Evolutionary conservation across 2,329 filamentous ascomycete genomes (phyloP), one percentile per base, ranked within the genome.

Genomic region (Fusarium aywerte): DNA sequence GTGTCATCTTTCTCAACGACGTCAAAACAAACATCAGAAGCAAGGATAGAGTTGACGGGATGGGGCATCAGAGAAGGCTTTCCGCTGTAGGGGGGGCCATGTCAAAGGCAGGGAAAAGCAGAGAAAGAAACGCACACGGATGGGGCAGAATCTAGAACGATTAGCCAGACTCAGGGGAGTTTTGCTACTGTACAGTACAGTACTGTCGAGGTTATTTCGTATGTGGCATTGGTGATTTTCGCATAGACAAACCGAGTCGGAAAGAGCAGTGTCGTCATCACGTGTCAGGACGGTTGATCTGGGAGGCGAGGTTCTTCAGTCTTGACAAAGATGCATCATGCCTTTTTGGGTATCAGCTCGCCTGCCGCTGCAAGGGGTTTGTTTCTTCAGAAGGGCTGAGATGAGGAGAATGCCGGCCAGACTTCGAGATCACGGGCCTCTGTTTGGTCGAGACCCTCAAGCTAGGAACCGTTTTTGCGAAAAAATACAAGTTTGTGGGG

Each of bases 221-320:
- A 62, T 11, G 69, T 67, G 70, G 61, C 42, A 63, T 53, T 20
- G 21, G 44, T 35, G 44, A 55, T 57, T 62, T 69, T 62, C 68
- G 39, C 23, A 56, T 65, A 40, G 33, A 42, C 47, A 57, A 58
- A 48, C 55, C 51, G n/a, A 57, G 38, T 57, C 57, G 40, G 56
- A 55, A 53, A 42, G 36, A 45, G 18, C 51, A 52, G 49, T 71
- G 62, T 63, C 62, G 66, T 69, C 58, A 71, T 72, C 68, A 72
- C 70, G 66, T 72, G 66, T 69, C 45, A 58, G 49, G 42, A 13
- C 42, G 39, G 53, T 52, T 61, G 58, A 70, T 58, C 60, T 53
- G 48, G 21, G 58, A 67, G 57, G 56, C 65, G 52, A 62, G 23
- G 20, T 45, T 20, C 32, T n/a, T 49, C 32, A 38, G 23, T 38